These are phyloP conservation scores for Nematocida sp. DNA, from an alignment of 371 early-diverging fungal genomes.

Conservation along the genomic window DNA sequence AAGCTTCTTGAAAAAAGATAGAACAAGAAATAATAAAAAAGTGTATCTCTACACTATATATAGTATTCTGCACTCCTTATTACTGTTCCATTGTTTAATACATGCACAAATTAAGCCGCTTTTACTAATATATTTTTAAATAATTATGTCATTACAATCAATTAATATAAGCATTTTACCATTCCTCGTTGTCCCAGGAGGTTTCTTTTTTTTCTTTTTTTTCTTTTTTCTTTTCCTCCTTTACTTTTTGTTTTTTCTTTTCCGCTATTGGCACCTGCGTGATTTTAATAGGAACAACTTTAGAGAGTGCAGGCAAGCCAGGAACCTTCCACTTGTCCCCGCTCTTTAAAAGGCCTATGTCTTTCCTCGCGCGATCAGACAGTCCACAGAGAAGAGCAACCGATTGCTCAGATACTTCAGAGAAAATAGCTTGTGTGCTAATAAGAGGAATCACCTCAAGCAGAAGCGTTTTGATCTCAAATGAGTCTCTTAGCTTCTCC, in stretches of 20 bases:
- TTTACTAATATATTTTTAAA: conserved; percentile 12
- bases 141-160: too few species aligned
- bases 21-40: background rate
- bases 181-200: background rate
- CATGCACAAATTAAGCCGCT: background rate
- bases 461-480: conserved; percentile 13
- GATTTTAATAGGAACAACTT: conserved; percentile 48
- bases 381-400: conserved; percentile 29
- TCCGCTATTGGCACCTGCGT: conserved; percentile 51
- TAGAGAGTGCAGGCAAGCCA: conserved; percentile 46
- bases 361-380: conserved; percentile 47
- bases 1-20: background rate
- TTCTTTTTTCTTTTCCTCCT: conserved; percentile 23
- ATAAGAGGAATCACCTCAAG: conserved; percentile 29
- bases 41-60: background rate
- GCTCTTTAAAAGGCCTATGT: conserved; percentile 51
- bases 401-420: conserved; percentile 12
- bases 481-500: conserved; percentile 11
- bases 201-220: background rate
- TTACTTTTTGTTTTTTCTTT: conserved; percentile 35
- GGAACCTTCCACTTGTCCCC: conserved; percentile 43
- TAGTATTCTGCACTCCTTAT: conserved; percentile 30
- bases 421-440: background rate
- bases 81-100: too few species aligned
- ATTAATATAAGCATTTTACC: conserved; percentile 19